A percentile compares a stretch with the other conserved stretches of the same genome.
Evolutionary conservation across 441 rosid species (phyloP).

Genomic region (Brassica hybrid): DNA sequence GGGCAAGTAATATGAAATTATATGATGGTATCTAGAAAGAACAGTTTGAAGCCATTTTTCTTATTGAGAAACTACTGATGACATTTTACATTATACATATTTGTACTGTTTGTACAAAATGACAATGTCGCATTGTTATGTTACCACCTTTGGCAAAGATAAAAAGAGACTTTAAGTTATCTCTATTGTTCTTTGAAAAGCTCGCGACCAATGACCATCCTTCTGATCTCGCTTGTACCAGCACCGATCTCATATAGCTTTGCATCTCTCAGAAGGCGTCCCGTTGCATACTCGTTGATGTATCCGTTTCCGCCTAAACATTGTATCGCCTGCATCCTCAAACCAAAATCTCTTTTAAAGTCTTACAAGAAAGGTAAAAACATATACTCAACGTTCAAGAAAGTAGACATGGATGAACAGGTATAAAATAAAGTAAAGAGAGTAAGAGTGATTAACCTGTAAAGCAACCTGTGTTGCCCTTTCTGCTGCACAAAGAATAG

Average conservation of each 20-base stretch:
- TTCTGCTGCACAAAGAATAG: slow-evolving; percentile 92
- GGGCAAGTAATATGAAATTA: not conserved
- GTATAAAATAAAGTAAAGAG: not conserved
- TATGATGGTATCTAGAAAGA: slow-evolving; percentile 4
- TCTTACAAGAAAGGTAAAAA: slow-evolving; percentile 2
- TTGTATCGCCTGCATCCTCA: slow-evolving; percentile 84
- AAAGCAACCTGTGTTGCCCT: slow-evolving; percentile 94
- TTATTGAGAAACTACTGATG: slow-evolving; percentile 12
- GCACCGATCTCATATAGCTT: slow-evolving; percentile 96
- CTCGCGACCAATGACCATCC: slow-evolving; percentile 89
- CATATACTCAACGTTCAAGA: not conserved
- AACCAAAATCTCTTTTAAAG: slow-evolving; percentile 19
- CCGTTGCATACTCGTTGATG: slow-evolving; percentile 85
- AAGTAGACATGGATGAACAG: not conserved
- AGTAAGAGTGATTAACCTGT: slow-evolving; percentile 62
- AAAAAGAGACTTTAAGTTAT: not conserved
- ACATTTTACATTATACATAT: slow-evolving; percentile 10
- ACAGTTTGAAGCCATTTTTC: slow-evolving; percentile 3
- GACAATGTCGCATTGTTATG: slow-evolving; percentile 9
- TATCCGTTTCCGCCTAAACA: slow-evolving; percentile 97
- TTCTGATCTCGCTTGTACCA: slow-evolving; percentile 94
- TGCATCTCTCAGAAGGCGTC: slow-evolving; percentile 94
- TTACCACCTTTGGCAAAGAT: slow-evolving; percentile 20
- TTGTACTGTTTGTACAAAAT: slow-evolving; percentile 6
- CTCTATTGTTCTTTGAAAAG: slow-evolving; percentile 69